A percentile compares a stretch with the other conserved stretches of the same genome.
Conservation (phyloP, 2,329 filamentous ascomycete species). For the Diplodia seriata region DNA sequence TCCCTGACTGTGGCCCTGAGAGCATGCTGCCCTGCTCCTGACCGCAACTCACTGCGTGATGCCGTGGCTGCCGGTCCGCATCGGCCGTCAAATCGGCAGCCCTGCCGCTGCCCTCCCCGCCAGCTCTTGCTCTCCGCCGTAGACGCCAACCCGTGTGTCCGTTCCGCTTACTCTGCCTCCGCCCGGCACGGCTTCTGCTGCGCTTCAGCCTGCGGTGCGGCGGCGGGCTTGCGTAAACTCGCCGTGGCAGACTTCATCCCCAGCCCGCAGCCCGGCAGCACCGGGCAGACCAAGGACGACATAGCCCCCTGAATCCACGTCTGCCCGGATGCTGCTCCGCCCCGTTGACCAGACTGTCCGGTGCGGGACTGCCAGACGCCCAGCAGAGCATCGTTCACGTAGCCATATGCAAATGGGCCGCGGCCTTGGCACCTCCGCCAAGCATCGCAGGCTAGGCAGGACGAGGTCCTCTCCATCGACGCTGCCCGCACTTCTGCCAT, state of each 20-base stretch:
- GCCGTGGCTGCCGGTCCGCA: background rate
- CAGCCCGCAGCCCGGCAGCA: slow-evolving; percentile 10
- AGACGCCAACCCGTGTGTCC: slow-evolving; percentile 10
- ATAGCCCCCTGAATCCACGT: slow-evolving; percentile 18
- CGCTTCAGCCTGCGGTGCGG: slow-evolving; percentile 2
- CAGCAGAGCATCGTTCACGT: slow-evolving; percentile 4
- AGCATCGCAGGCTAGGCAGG: slow-evolving; percentile 28
- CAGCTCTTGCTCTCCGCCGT: slow-evolving; percentile 4
- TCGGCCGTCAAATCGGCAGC: slow-evolving; percentile 7
- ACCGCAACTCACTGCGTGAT: slow-evolving; percentile 15
- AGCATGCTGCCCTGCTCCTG: slow-evolving; percentile 9
- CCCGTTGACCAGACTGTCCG: slow-evolving; percentile 2
- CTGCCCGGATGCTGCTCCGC: slow-evolving; percentile 13
- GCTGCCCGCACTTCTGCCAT: background rate
- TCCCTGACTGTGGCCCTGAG: slow-evolving; percentile 4
- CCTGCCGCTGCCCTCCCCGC: background rate
- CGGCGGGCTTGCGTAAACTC: slow-evolving; percentile 14
- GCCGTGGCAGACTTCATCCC: background rate
- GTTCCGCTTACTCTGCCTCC: slow-evolving; percentile 15
- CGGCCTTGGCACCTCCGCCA: slow-evolving; percentile 26
- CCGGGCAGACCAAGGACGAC: background rate
- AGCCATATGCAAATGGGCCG: slow-evolving; percentile 5
- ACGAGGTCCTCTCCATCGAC: slow-evolving; percentile 17
- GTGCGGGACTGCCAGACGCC: background rate
- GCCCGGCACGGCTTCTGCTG: background rate